Evolutionary conservation across 2,329 filamentous ascomycete species (phyloP), one percentile per base, ranked within the genome.

Genomic region (Spiromastix sp.): DNA sequence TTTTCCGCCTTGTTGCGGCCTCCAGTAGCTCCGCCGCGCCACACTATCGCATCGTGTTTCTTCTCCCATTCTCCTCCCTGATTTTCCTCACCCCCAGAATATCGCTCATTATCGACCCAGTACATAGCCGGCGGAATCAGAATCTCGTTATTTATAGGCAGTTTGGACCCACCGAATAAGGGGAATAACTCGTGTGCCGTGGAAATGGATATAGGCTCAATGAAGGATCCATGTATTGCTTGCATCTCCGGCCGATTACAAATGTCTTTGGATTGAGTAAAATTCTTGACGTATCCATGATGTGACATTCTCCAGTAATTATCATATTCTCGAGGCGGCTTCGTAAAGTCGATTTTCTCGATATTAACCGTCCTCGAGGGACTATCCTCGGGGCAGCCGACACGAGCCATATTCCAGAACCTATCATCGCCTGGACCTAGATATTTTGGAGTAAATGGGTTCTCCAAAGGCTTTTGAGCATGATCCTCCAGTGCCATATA

Each of bases 141-240:
- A 31, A 71, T 70, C 36, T 71, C 68, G 42, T 70, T 71, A 50
- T 68, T 70, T 48, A 65, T 56, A 1, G 61, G 51, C 0, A 71
- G 49, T 39, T 72, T 71, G 9, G 63, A 67, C 7, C 64, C 66
- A 2, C 67, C 63, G 29, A 72, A 71, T 2, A 71, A 46, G 5
- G 68, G 68, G 31, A 70, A 56, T 17, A 71, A 51, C 13, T 56
- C 50, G 26, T 57, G 53, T 0, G 64, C 61, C 11, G 57, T 64
- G 2, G 55, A 55, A 3, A 63, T 54, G 3, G 64, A 64, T n/a
- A 64, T 51, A 2, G 67, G 67, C 34, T 67, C 64, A 18, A 69
- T 59, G 34, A 71, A 68, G 3, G 58, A 59, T 21, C 66, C 68
- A 39, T 71, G 68, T 1, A 64, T 46, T 11, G 54, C 56, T 40